phyloP scores from a whole-genome alignment of 2,329 filamentous ascomycete species.

The Phyllosticta citriasiana region DNA sequence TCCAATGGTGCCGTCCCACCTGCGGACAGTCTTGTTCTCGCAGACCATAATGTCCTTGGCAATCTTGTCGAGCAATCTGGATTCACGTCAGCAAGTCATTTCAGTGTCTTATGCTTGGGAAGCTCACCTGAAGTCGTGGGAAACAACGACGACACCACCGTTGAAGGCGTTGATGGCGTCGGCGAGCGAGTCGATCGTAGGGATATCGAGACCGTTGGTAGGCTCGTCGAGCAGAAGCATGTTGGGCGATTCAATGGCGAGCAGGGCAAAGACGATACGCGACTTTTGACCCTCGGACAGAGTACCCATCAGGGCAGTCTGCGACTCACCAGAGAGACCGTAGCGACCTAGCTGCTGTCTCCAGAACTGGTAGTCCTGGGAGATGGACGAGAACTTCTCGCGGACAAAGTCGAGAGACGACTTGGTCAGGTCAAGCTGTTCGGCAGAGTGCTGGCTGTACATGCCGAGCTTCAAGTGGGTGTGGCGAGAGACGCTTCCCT shows the following conservation, averaged over 20 bases:
- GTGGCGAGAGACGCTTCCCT: conserved; percentile 75
- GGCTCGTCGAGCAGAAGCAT: conserved; percentile 98
- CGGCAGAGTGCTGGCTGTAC: conserved; percentile 97
- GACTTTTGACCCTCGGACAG: conserved; percentile 96
- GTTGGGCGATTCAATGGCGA: conserved; percentile 93
- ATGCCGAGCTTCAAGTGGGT: conserved; percentile 97
- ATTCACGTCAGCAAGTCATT: conserved; percentile 25
- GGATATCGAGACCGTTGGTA: conserved; percentile 98
- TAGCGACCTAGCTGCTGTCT: conserved; percentile 93
- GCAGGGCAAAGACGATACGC: conserved; percentile 92
- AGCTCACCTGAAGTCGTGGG: conserved; percentile 92
- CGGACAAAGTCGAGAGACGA: conserved; percentile 95
- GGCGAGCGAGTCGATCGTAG: conserved; percentile 93
- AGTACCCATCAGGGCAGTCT: conserved; percentile 96
- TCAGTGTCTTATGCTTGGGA: neutral
- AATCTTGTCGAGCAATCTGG: conserved; percentile 93
- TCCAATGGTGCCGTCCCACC: conserved; percentile 82
- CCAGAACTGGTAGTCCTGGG: conserved; percentile 99
- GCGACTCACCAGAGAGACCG: conserved; percentile 82
- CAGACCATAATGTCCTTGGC: conserved; percentile 99
- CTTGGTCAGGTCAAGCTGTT: conserved; percentile 97
- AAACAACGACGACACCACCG: conserved; percentile 95
- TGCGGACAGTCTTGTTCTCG: conserved; percentile 87
- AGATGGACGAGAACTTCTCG: conserved; percentile 82
- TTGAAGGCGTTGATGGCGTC: conserved; percentile 95